Base-by-base conservation (phyloP, 192 early-diverging fungal species). In the Mortierella claussenii region DNA sequence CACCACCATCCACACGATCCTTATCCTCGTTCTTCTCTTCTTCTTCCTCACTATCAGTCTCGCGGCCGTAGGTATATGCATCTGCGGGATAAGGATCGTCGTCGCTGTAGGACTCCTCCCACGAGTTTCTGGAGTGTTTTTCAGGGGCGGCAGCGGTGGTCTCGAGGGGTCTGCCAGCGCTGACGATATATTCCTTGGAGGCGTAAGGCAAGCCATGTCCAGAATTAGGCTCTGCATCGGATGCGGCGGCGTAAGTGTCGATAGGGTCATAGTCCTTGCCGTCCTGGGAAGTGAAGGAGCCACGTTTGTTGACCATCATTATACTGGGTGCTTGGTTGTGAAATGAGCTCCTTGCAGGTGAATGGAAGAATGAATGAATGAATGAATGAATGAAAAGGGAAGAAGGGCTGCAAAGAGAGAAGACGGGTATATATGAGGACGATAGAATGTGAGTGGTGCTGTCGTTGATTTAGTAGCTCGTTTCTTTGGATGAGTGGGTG, bases 21-120 rank as follows among this genome's bases (percentile, higher is more conserved):
- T 13, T 40, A 13, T 40, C 37, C 13, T 40, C 37, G 13, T 7
- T 7, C 37, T 40, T 40, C 12, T 64, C 40, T 11, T 27, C 8
- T 26, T 63, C 55, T 43, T 59, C 50, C 6, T 76, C 65, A 0
- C 49, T 37, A 20, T 61, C 56, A n/a, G 60, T 58, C 9, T 64
- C 55, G 23, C 57, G 56, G 4, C 33, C 58, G 36, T 67, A 52
- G 50, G 52, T 51, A 43, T 60, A 66, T 32, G 48, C 48, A 21
- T 65, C 45, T 33, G 48, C 48, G 32, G 61, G 69, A 37, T 75
- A 75, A 1, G 64, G 64, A 18, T 76, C 63, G 27, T 66, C 64
- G 50, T 75, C 70, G 17, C 57, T 65, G 57, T 60, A 56, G 26
- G 59, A 60, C 27, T 76, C 73, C 33, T 76, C 64, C 73, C 73